phyloP scores from a whole-genome alignment of 73 alveolate species.

The Paramecium biaurelia region DNA sequence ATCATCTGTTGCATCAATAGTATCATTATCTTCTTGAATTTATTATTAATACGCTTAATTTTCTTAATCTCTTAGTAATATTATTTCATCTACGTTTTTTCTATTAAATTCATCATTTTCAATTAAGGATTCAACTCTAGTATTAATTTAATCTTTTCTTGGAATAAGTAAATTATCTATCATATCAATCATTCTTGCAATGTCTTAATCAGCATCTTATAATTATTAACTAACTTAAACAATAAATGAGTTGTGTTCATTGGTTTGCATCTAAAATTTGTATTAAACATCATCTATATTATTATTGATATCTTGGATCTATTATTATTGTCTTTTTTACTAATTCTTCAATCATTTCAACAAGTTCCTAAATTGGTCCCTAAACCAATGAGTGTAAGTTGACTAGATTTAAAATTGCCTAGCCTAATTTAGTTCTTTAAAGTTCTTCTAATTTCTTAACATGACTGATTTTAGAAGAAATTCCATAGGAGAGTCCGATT shows the following conservation, averaged over 20 bases:
- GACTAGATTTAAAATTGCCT: background rate
- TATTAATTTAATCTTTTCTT: background rate
- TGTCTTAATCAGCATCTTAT: slow-evolving; percentile 41
- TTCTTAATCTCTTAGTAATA: background rate
- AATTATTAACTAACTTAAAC: background rate
- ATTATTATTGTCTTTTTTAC: background rate
- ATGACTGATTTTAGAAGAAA: background rate
- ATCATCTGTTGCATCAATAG: slow-evolving; percentile 37
- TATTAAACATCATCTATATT: background rate
- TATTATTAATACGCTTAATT: background rate
- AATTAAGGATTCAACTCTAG: background rate
- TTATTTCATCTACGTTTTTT: background rate
- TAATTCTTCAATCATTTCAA: slow-evolving; percentile 37
- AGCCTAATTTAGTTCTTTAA: background rate
- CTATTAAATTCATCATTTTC: slow-evolving; percentile 18
- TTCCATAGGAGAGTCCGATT: background rate
- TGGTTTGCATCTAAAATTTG: background rate
- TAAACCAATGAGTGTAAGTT: background rate
- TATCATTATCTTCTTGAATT: background rate
- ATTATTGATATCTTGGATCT: background rate
- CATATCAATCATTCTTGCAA: slow-evolving; percentile 40
- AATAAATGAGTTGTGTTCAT: slow-evolving; percentile 34
- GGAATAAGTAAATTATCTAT: slow-evolving; percentile 33
- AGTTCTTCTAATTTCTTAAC: slow-evolving; percentile 39
- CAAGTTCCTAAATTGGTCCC: slow-evolving; percentile 32